Evolutionary conservation across 805 yeast species (phyloP), one percentile per base, ranked within the genome.

Genomic region (Barnettozyma populi): DNA sequence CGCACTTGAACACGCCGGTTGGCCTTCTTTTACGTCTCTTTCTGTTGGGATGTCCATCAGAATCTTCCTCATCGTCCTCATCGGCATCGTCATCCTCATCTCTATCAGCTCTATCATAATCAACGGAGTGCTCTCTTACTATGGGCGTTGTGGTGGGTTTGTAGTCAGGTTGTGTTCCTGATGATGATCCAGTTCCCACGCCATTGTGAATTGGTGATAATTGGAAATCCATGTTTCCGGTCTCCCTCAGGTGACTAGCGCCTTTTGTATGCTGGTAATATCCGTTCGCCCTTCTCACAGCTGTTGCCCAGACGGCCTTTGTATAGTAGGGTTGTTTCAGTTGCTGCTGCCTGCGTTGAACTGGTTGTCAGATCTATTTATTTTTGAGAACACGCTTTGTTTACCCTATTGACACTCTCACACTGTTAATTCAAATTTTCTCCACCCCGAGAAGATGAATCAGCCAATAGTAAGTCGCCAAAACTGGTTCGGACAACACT

Each of bases 1-100:
- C 73, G 56, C 82, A 79, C 19, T 55, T 53, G 47, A 55, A 65
- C n/a, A 59, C 51, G 3, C 72, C 72, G 1, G 59, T 48, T 11
- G 63, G 57, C n/a, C 65, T 49, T 42, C 52, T 55, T 35, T 57
- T 57, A 19, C 61, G 51, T 29, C 47, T 56, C 50, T 55, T 55
- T 47, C 52, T 51, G 20, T 44, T 36, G 10, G 48, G 46, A 31
- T 38, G 49, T 20, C 18, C n/a, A 16, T 39, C 40, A 5, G 20
- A 24, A n/a, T 31, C 44, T 4, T 40, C 40, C 13, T 32, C 38
- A 20, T 36, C 32, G 23, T 36, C 36, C 9, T 23, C 36, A 7
- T 34, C 32, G 23, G 18, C 20, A 27, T 18, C 21, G 13, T 21
- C 21, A 9, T 21, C 19, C 11, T 19, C n/a, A 20, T 14, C 32